Conservation (phyloP, 305 asterid species). For the Solanum hybrid region DNA sequence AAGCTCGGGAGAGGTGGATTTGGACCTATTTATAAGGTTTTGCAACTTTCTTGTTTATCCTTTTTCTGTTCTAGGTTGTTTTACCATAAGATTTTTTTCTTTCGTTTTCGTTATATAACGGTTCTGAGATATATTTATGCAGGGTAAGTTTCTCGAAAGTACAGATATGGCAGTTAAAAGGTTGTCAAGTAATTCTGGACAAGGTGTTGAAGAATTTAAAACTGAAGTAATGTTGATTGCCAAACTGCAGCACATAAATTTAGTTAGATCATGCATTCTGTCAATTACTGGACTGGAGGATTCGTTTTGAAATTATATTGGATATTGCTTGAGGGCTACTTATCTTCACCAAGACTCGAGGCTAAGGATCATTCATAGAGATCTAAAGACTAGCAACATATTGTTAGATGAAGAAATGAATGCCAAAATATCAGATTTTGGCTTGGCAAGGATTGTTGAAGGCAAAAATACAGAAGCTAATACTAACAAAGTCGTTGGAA, state of each 20-base stretch:
- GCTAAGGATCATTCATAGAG: not conserved
- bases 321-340: constrained; percentile 15
- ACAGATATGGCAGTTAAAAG: not conserved
- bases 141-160: not conserved
- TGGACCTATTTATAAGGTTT: constrained; percentile 4
- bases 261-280: constrained; percentile 10
- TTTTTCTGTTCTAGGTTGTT: not conserved
- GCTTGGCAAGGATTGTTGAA: not conserved
- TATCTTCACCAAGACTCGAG: constrained; percentile 11
- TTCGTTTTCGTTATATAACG: not conserved
- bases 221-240: constrained; percentile 19
- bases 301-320: constrained; percentile 11
- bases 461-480: constrained; percentile 4
- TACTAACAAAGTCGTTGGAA: constrained; percentile 12
- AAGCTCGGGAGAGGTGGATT: constrained; percentile 26
- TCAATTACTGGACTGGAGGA: constrained; percentile 9
- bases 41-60: not conserved
- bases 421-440: not conserved
- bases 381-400: not conserved
- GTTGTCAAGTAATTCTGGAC: not conserved
- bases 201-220: constrained; percentile 12
- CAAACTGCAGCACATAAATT: constrained; percentile 21
- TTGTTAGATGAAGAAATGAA: not conserved
- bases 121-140: constrained; percentile 7
- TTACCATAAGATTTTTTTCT: not conserved